Conservation (phyloP, 345 rosid genomes). For the Punica granatum region DNA sequence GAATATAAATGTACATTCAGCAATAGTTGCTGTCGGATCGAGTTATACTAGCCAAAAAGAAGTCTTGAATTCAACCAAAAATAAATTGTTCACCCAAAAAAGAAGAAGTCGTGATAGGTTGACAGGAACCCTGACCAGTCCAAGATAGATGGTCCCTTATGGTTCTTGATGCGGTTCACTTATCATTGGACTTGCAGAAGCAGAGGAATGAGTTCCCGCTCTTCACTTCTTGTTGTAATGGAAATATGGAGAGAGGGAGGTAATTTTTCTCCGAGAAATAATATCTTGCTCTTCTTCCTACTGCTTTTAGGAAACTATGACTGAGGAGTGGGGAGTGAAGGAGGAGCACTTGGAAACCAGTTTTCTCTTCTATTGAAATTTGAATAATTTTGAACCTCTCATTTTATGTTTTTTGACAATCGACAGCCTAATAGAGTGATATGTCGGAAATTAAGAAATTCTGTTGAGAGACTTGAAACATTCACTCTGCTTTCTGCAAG, state of each 20-base stretch:
- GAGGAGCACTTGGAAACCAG: not conserved
- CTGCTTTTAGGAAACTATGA: too few relatives aligned
- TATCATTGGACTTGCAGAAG: constrained; percentile 32
- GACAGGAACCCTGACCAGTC: constrained; percentile 42
- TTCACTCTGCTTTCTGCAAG: too few relatives aligned
- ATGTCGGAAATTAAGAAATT: too few relatives aligned
- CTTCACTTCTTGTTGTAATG: constrained; percentile 12
- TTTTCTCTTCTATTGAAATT: not conserved
- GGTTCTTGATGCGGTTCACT: constrained; percentile 45
- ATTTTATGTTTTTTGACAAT: rapidly evolving
- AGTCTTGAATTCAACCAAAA: too few relatives aligned
- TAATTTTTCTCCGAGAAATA: constrained; percentile 21
- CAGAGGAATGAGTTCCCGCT: constrained; percentile 24
- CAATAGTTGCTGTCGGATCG: too few relatives aligned
- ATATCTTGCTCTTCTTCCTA: not conserved
- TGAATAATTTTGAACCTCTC: constrained; percentile 4
- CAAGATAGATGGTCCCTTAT: constrained; percentile 68
- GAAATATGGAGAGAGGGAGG: constrained; percentile 19
- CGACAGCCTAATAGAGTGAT: too few relatives aligned
- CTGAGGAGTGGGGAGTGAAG: not conserved
- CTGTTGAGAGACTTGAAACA: too few relatives aligned
- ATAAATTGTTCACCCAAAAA: too few relatives aligned
- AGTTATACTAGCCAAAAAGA: too few relatives aligned
- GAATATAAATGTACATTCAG: too few relatives aligned
- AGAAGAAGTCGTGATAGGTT: too few relatives aligned